These are phyloP conservation scores for Chlorella vulgaris DNA, from an alignment of 139 green algal genomes.

Conservation along the genomic window DNA sequence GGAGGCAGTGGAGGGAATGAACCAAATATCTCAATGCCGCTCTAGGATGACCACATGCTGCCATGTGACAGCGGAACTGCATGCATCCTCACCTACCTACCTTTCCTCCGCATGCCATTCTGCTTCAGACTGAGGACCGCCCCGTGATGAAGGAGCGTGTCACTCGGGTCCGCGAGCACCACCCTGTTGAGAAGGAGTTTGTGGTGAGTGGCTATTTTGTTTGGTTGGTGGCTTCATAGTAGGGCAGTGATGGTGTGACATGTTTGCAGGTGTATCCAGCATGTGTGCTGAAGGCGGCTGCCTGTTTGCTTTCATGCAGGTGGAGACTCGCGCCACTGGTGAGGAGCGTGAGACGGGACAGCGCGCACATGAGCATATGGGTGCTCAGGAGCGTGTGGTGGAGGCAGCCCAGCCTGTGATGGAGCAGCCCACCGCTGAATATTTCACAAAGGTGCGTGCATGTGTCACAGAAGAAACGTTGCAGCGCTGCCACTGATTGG, in stretches of 20 bases:
- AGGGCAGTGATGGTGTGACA: not conserved
- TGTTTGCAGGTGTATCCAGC: not conserved
- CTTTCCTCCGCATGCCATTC: no score
- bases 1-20: no score
- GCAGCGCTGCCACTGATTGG: not conserved
- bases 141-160: constrained; percentile 46
- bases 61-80: no score
- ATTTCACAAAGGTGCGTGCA: not conserved
- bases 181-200: constrained; percentile 48
- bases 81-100: no score
- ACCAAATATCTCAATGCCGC: not conserved
- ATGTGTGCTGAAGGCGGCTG: not conserved
- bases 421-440: constrained; percentile 12
- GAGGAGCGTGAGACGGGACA: constrained; percentile 8
- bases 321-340: constrained; percentile 35
- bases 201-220: constrained; percentile 15
- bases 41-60: not conserved
- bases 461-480: not conserved
- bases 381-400: constrained; percentile 8
- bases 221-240: not conserved
- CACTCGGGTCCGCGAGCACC: constrained; percentile 28
- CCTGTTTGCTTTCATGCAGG: not conserved
- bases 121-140: constrained; percentile 43
- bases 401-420: constrained; percentile 8
- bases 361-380: constrained; percentile 11